phyloP scores from a whole-genome alignment of 371 early-diverging fungal species.

The Coelomomyces lativittatus region DNA sequence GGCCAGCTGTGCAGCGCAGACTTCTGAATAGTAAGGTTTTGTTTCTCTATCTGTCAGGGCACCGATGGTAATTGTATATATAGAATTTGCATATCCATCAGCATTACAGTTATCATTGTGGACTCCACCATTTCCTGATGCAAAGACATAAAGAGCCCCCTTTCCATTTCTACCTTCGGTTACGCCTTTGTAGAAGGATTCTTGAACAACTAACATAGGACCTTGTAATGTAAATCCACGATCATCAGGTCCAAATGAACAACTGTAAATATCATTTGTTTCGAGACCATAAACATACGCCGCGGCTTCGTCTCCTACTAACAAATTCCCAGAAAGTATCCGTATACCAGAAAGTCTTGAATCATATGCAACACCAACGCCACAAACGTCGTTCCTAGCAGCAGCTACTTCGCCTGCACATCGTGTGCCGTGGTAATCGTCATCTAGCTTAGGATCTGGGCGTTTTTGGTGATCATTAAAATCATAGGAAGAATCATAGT shows the following conservation, averaged over 20 bases:
- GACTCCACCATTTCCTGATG: conserved; percentile 78
- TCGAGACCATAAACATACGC: conserved; percentile 72
- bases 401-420: conserved; percentile 96
- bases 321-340: conserved; percentile 68
- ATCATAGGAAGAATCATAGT: conserved; percentile 71
- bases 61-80: conserved; percentile 82
- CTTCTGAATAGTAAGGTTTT: conserved; percentile 75
- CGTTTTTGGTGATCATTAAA: conserved; percentile 60
- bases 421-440: conserved; percentile 86
- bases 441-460: conserved; percentile 54
- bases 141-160: conserved; percentile 82
- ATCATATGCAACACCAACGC: conserved; percentile 83
- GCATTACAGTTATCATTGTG: conserved; percentile 79
- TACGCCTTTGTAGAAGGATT: conserved; percentile 66
- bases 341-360: conserved; percentile 77
- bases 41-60: conserved; percentile 55
- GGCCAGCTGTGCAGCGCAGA: conserved; percentile 70
- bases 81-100: conserved; percentile 90
- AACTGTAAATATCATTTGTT: conserved; percentile 76
- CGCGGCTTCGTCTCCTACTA: conserved; percentile 72
- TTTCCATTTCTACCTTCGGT: conserved; percentile 63
- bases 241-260: conserved; percentile 89
- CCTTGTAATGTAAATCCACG: conserved; percentile 75
- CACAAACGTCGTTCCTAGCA: conserved; percentile 66
- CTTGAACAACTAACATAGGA: conserved; percentile 54